Base-by-base conservation (phyloP, 225 moss, liverwort and hornwort species). In the Pseudoscleropodium purum region DNA sequence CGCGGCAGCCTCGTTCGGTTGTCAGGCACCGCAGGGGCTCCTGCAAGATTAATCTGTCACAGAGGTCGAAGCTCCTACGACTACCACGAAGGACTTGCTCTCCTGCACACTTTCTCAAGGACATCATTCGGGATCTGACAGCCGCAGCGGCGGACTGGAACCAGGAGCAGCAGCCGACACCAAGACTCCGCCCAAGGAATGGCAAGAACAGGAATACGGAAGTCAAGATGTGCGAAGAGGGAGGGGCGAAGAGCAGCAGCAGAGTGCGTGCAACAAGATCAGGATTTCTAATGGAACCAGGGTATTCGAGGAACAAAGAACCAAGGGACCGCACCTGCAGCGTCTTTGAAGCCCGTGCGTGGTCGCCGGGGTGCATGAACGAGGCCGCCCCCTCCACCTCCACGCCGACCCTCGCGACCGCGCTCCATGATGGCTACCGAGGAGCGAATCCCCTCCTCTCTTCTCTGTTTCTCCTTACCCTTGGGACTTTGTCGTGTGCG, bases 341-440 rank as follows among this genome's bases (percentile, higher is more conserved):
- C 88, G 87, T 98, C 98, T 94, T 96, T 98, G 83, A 98, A 97
- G 74, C 97, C 97, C 65, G 96, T 95, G 81, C 98, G 98, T 75
- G 96, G 98, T 57, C 98, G 96, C 64, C 98, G 96, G 43, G 96
- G 96, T 84, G 98, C 98, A 59, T 96, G 95, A 54, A 96, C 92
- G 56, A 94, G 85, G 73, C 94, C 95, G 52, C 89, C 95, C 51
- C 95, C 96, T 65, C 95, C 96, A 69, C 89, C 88, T 89, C 93
- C 96, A 66, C 98, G 96, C 83, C 97, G 95, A 78, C 96, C 95
- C 91, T 98, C 98, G 75, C 97, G 96, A 78, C 96, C 94, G 93
- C 98, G 96, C 90, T 98, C 98, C 98, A 98, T 98, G 69, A 68
- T 88, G 85, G 69, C 93, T 89, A 94, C 67, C 81, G 88, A 90